A percentile compares a stretch with the other conserved stretches of the same genome.
Conservation (phyloP, 345 rosid genomes). For the Fremontodendron californicum region DNA sequence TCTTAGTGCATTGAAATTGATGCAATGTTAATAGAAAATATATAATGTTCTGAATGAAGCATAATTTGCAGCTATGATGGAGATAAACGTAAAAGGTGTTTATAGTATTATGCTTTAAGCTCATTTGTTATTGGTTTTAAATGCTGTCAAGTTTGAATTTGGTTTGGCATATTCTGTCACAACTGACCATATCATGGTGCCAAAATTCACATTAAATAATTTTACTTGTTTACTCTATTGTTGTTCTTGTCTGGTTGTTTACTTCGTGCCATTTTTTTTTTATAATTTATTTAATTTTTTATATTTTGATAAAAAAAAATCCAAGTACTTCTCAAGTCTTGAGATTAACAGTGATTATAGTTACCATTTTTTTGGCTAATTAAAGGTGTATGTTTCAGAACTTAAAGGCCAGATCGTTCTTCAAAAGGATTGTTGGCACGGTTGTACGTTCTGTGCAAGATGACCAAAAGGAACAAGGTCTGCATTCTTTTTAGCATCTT, state of each 20-base stretch:
- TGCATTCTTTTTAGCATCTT: slow-evolving; percentile 13
- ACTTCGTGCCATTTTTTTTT: not conserved
- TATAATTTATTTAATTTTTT: not conserved
- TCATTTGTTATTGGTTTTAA: not conserved
- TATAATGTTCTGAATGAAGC: not conserved
- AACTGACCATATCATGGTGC: not conserved
- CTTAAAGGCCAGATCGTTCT: slow-evolving; percentile 68
- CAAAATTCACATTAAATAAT: not conserved
- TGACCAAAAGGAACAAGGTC: slow-evolving; percentile 97
- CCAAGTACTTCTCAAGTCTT: not conserved
- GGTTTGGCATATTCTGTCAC: not conserved
- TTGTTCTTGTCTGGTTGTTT: not conserved
- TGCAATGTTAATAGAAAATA: not conserved
- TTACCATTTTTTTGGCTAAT: slow-evolving; percentile 17
- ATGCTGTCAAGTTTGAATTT: not conserved
- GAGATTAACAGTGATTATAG: not conserved
- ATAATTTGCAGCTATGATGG: not conserved
- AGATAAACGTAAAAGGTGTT: not conserved
- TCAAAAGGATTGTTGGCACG: slow-evolving; percentile 77
- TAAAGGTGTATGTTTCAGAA: slow-evolving; percentile 43
- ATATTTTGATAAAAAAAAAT: not conserved
- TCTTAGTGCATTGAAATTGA: not conserved
- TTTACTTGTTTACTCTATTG: not conserved
- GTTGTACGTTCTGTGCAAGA: slow-evolving; percentile 89
- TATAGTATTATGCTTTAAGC: not conserved